Evolutionary conservation across 129 eudicot genomes (phyloP), one percentile per base, ranked within the genome.

Genomic region (Logfia minima): DNA sequence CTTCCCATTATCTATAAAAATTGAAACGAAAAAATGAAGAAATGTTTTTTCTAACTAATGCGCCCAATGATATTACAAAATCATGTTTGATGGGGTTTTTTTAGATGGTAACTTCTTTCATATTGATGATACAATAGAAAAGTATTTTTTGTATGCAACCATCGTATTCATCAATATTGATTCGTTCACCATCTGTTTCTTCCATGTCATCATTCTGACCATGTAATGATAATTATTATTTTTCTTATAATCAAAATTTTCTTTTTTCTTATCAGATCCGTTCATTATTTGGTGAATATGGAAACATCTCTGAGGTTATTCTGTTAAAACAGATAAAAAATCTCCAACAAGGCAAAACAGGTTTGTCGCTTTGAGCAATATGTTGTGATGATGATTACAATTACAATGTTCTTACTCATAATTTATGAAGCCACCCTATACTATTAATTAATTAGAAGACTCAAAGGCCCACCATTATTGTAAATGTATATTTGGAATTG

Each of bases 251-350:
- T 51, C 22, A 6, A 18, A 56, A 21, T 34, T 29, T 39, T 43
- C 76, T 73, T 45, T n/a, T 78, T 28, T 73, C 62, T 56, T 66
- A 39, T 78, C 87, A 93, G 98, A 77, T 93, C 60, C 84, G 78
- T 9, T 79, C 79, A 29, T 51, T 88, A 81, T 93, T 90, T 78
- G 92, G 88, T 68, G 79, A 85, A 41, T 70, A 85, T 77, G 98
- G 98, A 79, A 58, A 79, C 62, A 80, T 90, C 81, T 56, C 67
- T 26, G 98, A 93, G 81, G 90, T 93, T 70, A 84, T 93, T 71
- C 81, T 85, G 67, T 82, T 86, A 78, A 85, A 77, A 89, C 91
- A 90, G 17, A 9, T 86, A 90, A 85, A 69, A 45, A 81, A 76
- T 84, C 88, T 55, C 52, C 84, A 84, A 55, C 89, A 81, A 32